Base-by-base conservation (phyloP, 2,329 filamentous ascomycete genomes). In the Bretziella fagacearum region DNA sequence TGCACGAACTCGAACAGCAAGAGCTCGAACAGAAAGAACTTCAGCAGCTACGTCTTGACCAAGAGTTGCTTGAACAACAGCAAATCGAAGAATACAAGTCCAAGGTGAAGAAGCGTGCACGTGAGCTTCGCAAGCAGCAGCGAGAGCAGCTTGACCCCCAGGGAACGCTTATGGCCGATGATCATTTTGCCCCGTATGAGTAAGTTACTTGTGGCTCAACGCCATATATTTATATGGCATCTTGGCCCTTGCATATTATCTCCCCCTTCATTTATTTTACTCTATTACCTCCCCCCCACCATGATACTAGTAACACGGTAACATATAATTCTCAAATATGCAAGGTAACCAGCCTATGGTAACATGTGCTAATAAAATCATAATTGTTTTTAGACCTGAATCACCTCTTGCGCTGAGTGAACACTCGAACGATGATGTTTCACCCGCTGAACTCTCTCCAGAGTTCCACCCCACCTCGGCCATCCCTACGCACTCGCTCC, bases 401-500 rank as follows among this genome's bases (percentile, higher is more conserved):
- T 27, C 23, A 7, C 40, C 26, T 3, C 8, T 30, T 15, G 15
- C 40, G 15, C 25, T 25, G 8, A 27, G 25, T 10, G 15, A 10
- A 11, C 18, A 18, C 8, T 30, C 40, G 4, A 43, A 43, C 18
- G 40, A 20, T 6, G 40, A 43, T 29, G 25, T 43, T 43, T 43
- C 40, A 10, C 23, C 47, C 11, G 22, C 42, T 10, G 40, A 45
- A 13, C n/a, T 46, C 5, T 49, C 42, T 3, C 35, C 42, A 10
- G 40, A 43, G 10, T 22, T 42, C 17, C 29, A 18, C 26, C 26
- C 42, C 20, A 25, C 20, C 15, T 11, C 47, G 17, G 35, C 13
- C 22, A 41, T 45, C 27, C 11, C 33, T 13, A 41, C 42, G 22
- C 18, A 15, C 26, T 20, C 23, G 33, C 20, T 13, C 18, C 7